Base-by-base conservation (phyloP, 73 alveolate species). In the Paramecium octaurelia region DNA sequence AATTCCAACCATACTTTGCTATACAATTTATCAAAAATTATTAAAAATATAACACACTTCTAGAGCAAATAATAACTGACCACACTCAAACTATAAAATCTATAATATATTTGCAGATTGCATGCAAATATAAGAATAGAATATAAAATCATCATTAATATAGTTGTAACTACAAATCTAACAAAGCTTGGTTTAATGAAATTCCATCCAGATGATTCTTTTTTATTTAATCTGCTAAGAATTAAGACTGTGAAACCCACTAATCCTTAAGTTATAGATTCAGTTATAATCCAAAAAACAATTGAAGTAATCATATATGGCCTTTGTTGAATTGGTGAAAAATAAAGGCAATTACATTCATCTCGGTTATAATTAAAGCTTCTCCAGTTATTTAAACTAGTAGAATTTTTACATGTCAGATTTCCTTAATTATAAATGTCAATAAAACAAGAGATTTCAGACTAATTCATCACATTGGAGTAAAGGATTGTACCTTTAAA, bases 181-280 rank as follows among this genome's bases (percentile, higher is more conserved):
- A 23, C 46, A 20, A 80, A 24, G 18, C 75, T 80, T 11, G 91
- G 91, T 80, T 80, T 80, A n/a, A 80, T 34, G 29, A 43, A 80
- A 44, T 40, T 20, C 91, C 91, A 80, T 38, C 91, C 91, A 14
- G 91, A 80, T 80, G 36, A 40, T 80, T 80, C 91, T 48, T 80
- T 24, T 80, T 42, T 80, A 80, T 80, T 80, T 46, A 80, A 24
- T 80, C 91, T 80, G 23, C 91, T 80, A 3, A 80, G 24, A 4
- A 43, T 80, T 16, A 80, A 11, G 3, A 80, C 44, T 44, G 76
- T 80, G 38, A 80, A 80, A 14, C 91, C 91, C 2, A 80, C 73
- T 14, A 80, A 24, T 0, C 91, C 70, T 80, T 44, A 44, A 11
- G 70, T 44, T 35, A 80, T 11, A 0, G 76, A 34, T 20, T 40